Percentiles rank a stretch among this genome's conserved stretches.
phyloP scores from a whole-genome alignment of 108 stramenopile genomes.

The Pseudonitzschia delicatissima region DNA sequence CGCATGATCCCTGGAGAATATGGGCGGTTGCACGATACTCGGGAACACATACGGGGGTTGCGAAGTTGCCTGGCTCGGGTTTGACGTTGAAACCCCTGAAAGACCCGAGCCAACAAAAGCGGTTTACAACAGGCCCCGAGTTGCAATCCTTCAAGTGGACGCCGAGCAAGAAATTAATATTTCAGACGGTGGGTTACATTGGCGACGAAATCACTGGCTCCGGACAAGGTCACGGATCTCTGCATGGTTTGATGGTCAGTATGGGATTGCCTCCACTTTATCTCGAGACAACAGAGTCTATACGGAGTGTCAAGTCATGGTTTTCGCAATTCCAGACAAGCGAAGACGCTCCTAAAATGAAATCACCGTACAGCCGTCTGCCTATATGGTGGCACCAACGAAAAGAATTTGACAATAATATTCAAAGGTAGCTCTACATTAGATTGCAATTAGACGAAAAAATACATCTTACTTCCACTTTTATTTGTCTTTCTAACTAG shows the following conservation, averaged over 20 bases:
- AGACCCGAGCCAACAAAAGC: neutral
- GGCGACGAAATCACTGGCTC: constrained; percentile 30
- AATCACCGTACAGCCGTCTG: constrained; percentile 16
- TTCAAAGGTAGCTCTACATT: constrained; percentile 12
- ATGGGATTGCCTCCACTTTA: constrained; percentile 30
- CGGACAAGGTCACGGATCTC: constrained; percentile 23
- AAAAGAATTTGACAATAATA: constrained; percentile 16
- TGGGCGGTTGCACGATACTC: constrained; percentile 30
- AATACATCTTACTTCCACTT: no score
- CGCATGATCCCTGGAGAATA: constrained; percentile 25
- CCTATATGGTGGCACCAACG: constrained; percentile 37
- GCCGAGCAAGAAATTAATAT: constrained; percentile 19
- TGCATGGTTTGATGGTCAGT: constrained; percentile 26
- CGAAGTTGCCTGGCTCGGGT: constrained; percentile 15
- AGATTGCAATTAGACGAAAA: no score
- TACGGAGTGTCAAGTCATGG: constrained; percentile 21
- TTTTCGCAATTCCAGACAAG: constrained; percentile 24
- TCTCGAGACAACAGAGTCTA: constrained; percentile 20
- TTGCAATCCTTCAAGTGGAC: constrained; percentile 33
- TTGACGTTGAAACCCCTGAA: constrained; percentile 23
- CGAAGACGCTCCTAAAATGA: constrained; percentile 1
- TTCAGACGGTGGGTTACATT: constrained; percentile 26
- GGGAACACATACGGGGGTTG: constrained; percentile 30
- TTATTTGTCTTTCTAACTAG: no score
- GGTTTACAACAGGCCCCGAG: constrained; percentile 26